These are phyloP conservation scores for Apiotrichum mycotoxinovorans DNA, from an alignment of 1,284 basidiomycete genomes.

Conservation along the genomic window DNA sequence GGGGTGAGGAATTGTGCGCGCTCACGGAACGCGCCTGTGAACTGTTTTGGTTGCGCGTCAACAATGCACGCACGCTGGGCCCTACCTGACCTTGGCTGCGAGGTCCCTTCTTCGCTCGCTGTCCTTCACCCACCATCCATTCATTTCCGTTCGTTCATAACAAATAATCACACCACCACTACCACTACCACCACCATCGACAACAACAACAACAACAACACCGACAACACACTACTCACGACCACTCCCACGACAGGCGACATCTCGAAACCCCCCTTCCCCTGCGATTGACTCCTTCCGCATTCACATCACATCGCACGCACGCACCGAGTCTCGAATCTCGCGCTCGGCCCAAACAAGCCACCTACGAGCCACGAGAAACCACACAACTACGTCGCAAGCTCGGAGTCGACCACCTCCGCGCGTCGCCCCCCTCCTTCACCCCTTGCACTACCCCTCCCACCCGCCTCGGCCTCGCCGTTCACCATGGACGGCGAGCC, in stretches of 20 bases:
- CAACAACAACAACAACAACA: not conserved
- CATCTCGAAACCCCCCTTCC: not conserved
- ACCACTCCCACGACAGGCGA: not conserved
- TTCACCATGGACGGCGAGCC: conserved; percentile 85
- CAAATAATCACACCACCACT: not conserved
- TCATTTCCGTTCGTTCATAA: no score
- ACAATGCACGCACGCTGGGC: no score
- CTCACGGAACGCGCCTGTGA: no score
- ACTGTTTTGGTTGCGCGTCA: no score
- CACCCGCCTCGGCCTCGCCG: conserved; percentile 35
- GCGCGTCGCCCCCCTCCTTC: not conserved
- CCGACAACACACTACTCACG: not conserved
- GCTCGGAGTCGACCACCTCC: not conserved
- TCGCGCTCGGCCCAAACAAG: no score
- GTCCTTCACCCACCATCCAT: no score
- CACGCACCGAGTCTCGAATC: no score
- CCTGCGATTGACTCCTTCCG: not conserved
- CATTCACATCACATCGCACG: no score
- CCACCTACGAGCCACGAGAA: no score
- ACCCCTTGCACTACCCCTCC: not conserved
- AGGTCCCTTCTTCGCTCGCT: no score
- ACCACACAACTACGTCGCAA: not conserved
- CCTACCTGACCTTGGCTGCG: no score
- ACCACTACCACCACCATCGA: not conserved
- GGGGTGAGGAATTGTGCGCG: no score